phyloP scores from a whole-genome alignment of 352 stramenopile species.

The Globisporangium apiculatum region DNA sequence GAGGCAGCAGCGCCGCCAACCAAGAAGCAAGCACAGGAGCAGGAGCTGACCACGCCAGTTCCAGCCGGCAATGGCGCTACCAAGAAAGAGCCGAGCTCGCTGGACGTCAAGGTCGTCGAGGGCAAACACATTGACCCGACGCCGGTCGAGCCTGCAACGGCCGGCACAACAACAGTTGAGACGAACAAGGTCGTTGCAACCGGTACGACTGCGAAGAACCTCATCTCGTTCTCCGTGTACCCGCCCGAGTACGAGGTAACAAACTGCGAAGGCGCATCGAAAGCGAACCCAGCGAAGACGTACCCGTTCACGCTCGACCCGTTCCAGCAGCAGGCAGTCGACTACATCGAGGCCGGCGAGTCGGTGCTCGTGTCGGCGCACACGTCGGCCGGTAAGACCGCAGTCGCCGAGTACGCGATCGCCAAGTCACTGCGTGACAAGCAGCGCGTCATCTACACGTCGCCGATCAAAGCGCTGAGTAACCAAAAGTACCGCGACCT shows the following conservation, averaged over 20 bases:
- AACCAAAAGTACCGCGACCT: conserved; percentile 99
- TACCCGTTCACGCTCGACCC: conserved; percentile 98
- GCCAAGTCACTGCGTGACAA: conserved; percentile 93
- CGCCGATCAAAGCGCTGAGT: conserved; percentile 98
- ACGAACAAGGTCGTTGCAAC: conserved; percentile 77
- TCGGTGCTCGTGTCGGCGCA: conserved; percentile 98
- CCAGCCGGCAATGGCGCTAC: conserved; percentile 1
- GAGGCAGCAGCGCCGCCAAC: conserved; percentile 20
- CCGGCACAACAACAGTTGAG: not conserved
- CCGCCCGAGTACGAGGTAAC: conserved; percentile 57
- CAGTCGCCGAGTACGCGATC: conserved; percentile 98
- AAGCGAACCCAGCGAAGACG: conserved; percentile 90
- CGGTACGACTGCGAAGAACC: conserved; percentile 93
- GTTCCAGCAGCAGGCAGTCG: conserved; percentile 97
- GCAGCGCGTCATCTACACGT: conserved; percentile 98
- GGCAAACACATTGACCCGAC: conserved; percentile 72
- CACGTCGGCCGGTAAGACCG: conserved; percentile 96
- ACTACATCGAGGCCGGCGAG: conserved; percentile 95
- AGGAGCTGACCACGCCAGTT: not conserved
- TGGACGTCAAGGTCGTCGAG: conserved; percentile 55
- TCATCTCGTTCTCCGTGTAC: conserved; percentile 93
- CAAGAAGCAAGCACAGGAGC: conserved; percentile 42
- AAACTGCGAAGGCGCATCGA: conserved; percentile 37
- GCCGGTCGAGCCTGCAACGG: conserved; percentile 18
- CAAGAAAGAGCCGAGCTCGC: conserved; percentile 20